phyloP scores from a whole-genome alignment of 345 rosid genomes.

The Theobroma cacao region DNA sequence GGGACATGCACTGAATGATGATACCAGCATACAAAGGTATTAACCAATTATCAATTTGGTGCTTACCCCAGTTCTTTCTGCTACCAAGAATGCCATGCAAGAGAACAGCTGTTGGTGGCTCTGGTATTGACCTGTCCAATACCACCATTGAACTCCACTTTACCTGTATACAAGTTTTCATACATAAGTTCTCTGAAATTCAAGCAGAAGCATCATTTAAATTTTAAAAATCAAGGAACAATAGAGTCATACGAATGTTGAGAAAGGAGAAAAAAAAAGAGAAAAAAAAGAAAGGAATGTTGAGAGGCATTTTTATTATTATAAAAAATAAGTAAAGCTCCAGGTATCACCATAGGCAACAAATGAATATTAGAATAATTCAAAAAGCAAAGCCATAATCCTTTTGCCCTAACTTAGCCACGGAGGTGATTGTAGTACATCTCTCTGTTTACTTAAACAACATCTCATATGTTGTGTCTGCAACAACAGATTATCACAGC shows the following conservation, averaged over 20 bases:
- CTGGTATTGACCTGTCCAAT: constrained; percentile 61
- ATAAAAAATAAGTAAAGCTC: neutral
- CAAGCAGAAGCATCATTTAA: neutral
- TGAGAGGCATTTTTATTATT: neutral
- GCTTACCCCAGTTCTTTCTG: constrained; percentile 90
- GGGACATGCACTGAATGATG: neutral
- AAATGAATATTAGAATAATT: neutral
- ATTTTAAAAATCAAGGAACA: neutral
- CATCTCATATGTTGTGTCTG: neutral
- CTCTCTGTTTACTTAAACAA: neutral
- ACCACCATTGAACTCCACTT: constrained; percentile 60
- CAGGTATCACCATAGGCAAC: neutral
- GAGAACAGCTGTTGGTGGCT: constrained; percentile 92
- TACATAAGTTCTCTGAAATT: neutral
- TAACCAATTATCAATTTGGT: neutral
- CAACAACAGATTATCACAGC: neutral
- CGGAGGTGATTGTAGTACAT: neutral
- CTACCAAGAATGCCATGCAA: constrained; percentile 90
- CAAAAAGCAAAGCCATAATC: neutral
- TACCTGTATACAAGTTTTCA: constrained; percentile 43
- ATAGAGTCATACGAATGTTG: neutral
- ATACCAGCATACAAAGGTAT: neutral
- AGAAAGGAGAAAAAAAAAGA: neutral
- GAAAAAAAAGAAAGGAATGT: neutral
- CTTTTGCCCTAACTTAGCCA: neutral